Evolutionary conservation across 768 basidiomycete species (phyloP).

Genomic region (Lentinula sp.): DNA sequence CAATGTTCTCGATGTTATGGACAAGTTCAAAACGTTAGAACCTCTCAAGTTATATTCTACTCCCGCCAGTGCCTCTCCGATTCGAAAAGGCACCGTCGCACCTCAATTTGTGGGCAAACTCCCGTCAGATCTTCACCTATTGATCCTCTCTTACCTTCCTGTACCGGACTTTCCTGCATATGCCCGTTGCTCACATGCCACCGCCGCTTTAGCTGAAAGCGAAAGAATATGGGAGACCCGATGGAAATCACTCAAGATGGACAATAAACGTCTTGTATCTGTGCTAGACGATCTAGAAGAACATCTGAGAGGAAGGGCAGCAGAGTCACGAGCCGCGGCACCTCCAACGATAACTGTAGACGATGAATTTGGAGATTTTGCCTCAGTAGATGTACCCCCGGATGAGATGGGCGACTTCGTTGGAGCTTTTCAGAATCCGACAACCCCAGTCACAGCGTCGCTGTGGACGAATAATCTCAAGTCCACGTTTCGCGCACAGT

Average conservation of each 20-base stretch:
- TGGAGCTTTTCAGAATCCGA: slow-evolving; percentile 16
- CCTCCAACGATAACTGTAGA: slow-evolving; percentile 65
- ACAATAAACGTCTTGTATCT: slow-evolving; percentile 31
- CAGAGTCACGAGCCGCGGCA: slow-evolving; percentile 31
- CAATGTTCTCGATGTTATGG: slow-evolving; percentile 37
- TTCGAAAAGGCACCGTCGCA: slow-evolving; percentile 13
- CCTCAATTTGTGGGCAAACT: slow-evolving; percentile 63
- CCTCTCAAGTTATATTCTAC: slow-evolving; percentile 53
- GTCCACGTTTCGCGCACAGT: slow-evolving; percentile 46
- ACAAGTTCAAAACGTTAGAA: slow-evolving; percentile 84
- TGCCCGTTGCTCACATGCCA: slow-evolving; percentile 57
- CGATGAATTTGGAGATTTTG: slow-evolving; percentile 90
- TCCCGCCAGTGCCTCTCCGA: slow-evolving; percentile 13
- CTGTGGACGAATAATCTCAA: slow-evolving; percentile 2
- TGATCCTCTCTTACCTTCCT: slow-evolving; percentile 68
- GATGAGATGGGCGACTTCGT: slow-evolving; percentile 47
- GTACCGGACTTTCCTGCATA: slow-evolving; percentile 79
- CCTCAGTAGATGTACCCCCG: slow-evolving; percentile 34
- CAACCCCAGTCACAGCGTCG: slow-evolving; percentile 13
- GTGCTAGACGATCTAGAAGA: slow-evolving; percentile 60
- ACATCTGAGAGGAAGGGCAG: slow-evolving; percentile 31
- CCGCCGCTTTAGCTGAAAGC: slow-evolving; percentile 56
- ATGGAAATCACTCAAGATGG: slow-evolving; percentile 57
- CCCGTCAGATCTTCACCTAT: slow-evolving; percentile 70
- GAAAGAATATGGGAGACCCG: slow-evolving; percentile 76